Percentiles rank a stretch among this genome's conserved stretches.
These are phyloP conservation scores for Myxozyma sirexii DNA, from an alignment of 805 yeast genomes.

Conservation along the genomic window DNA sequence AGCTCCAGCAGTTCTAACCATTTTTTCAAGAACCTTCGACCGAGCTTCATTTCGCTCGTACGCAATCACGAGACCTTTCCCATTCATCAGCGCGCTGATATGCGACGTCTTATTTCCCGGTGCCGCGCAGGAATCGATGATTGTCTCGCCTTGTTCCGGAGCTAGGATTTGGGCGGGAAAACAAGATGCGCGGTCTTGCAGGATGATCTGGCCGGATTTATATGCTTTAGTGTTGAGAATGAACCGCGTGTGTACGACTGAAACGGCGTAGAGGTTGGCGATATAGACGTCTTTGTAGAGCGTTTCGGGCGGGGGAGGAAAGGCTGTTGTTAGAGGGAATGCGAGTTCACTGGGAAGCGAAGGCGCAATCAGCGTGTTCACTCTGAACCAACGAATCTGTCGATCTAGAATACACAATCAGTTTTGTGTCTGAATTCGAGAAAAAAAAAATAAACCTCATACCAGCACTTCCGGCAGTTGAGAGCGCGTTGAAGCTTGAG, in stretches of 20 bases:
- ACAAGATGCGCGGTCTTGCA: conserved; percentile 96
- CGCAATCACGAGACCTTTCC: conserved; percentile 57
- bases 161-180: conserved; percentile 86
- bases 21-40: conserved; percentile 66
- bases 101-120: conserved; percentile 99
- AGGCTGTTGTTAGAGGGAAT: conserved; percentile 12
- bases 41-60: conserved; percentile 84
- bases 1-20: conserved; percentile 81
- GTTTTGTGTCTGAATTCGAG: background rate
- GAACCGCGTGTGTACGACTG: conserved; percentile 61
- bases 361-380: conserved; percentile 62
- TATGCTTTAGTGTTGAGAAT: conserved; percentile 71
- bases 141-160: conserved; percentile 60
- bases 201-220: conserved; percentile 73
- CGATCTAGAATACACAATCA: conserved; percentile 14
- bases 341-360: conserved; percentile 23
- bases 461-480: background rate
- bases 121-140: conserved; percentile 95
- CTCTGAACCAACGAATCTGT: conserved; percentile 51
- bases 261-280: conserved; percentile 78
- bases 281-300: conserved; percentile 75
- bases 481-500: conserved; percentile 30
- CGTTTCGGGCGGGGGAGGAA: conserved; percentile 50
- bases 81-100: conserved; percentile 65
- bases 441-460: background rate